Evolutionary conservation across 2,329 filamentous ascomycete species (phyloP).

Genomic region (Cladosporium sp.): DNA sequence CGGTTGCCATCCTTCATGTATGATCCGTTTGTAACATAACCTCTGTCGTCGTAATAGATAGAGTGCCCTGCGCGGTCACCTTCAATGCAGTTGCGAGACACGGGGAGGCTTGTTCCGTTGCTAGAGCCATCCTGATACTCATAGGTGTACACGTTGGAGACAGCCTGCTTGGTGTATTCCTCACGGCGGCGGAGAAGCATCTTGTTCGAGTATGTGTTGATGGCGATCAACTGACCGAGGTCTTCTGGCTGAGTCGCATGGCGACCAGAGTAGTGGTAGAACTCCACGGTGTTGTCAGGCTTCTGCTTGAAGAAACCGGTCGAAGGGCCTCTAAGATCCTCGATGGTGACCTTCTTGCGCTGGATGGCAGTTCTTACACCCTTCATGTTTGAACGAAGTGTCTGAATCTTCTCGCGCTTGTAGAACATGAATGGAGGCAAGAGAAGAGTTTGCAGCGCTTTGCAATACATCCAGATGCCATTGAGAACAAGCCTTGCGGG

Average conservation of each 20-base stretch:
- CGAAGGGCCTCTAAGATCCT: constrained; percentile 44
- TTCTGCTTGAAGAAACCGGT: constrained; percentile 47
- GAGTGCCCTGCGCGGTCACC: constrained; percentile 45
- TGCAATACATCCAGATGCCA: constrained; percentile 47
- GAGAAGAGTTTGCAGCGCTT: constrained; percentile 38
- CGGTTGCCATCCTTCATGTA: constrained; percentile 51
- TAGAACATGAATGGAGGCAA: constrained; percentile 48
- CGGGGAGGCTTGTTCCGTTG: constrained; percentile 32
- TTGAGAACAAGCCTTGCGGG: constrained; percentile 41
- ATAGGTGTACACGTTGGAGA: constrained; percentile 48
- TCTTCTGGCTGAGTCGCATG: constrained; percentile 44
- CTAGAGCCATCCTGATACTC: constrained; percentile 41
- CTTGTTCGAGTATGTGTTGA: constrained; percentile 47
- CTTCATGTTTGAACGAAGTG: constrained; percentile 46
- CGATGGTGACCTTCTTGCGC: constrained; percentile 42
- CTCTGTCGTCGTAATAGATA: constrained; percentile 50
- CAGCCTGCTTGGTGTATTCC: constrained; percentile 42
- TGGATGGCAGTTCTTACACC: constrained; percentile 47
- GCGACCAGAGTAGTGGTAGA: constrained; percentile 33
- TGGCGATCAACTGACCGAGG: constrained; percentile 38
- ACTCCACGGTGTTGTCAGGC: constrained; percentile 29
- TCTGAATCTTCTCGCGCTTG: constrained; percentile 45
- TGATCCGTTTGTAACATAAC: constrained; percentile 51
- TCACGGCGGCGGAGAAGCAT: constrained; percentile 43
- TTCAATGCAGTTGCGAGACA: constrained; percentile 41